phyloP scores from a whole-genome alignment of 2,329 filamentous ascomycete genomes.

The Beauveria australis region DNA sequence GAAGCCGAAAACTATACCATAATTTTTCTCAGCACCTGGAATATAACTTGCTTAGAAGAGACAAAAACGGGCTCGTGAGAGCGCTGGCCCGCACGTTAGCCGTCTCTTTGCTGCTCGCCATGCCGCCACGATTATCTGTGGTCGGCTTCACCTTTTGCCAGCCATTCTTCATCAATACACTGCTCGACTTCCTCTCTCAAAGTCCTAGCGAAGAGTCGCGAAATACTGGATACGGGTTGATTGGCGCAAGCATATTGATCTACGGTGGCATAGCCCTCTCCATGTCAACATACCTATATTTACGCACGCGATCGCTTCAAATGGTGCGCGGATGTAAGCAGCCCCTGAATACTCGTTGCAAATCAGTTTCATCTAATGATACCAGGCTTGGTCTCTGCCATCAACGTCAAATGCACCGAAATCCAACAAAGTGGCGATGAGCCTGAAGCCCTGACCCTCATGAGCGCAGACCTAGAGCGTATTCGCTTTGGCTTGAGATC shows the following conservation, averaged over 20 bases:
- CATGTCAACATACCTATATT: conserved; percentile 31
- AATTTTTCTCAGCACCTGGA: not conserved
- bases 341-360: too few species aligned
- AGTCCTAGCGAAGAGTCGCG: not conserved
- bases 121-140: conserved; percentile 29
- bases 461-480: conserved; percentile 27
- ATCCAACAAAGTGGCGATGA: conserved; percentile 14
- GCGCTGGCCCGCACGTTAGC: conserved; percentile 23
- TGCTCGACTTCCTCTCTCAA: conserved; percentile 21
- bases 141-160: conserved; percentile 34
- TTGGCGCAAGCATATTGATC: conserved; percentile 31
- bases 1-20: conserved; percentile 1
- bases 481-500: conserved; percentile 17
- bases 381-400: too few species aligned
- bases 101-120: conserved; percentile 25
- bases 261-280: conserved; percentile 34
- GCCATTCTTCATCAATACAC: conserved; percentile 33
- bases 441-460: conserved; percentile 18
- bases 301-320: conserved; percentile 23
- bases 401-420: too few species aligned
- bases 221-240: conserved; percentile 32
- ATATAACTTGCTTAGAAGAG: not conserved
- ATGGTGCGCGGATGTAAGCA: conserved; percentile 20
- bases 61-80: conserved; percentile 19
- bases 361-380: too few species aligned